Evolutionary conservation across 202 grass and related monocot species (phyloP).

Genomic region (Setaria viridis): DNA sequence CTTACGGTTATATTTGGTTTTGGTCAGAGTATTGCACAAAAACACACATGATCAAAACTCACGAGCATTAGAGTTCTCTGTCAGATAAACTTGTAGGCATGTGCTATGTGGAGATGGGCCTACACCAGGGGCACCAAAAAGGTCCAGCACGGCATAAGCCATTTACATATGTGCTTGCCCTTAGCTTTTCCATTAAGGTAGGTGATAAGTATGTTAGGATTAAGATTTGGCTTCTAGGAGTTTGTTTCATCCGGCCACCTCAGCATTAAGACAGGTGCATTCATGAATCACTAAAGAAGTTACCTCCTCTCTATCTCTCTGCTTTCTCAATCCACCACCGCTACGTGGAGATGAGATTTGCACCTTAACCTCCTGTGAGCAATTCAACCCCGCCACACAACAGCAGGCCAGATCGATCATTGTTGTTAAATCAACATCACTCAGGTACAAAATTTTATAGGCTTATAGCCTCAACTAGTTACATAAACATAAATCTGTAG

Average conservation of each 20-base stretch:
- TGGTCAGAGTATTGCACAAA: background rate
- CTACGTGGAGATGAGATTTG: background rate
- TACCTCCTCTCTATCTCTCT: background rate
- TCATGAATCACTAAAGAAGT: background rate
- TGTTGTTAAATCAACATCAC: background rate
- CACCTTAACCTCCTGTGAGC: background rate
- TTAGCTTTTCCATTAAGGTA: background rate
- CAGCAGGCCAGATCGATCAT: background rate
- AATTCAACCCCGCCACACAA: background rate
- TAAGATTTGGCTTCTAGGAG: background rate
- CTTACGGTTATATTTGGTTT: background rate
- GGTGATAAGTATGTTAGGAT: background rate
- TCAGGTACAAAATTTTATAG: background rate
- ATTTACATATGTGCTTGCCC: background rate
- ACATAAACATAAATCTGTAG: background rate
- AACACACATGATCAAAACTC: background rate
- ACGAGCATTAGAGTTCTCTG: background rate
- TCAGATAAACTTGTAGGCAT: background rate
- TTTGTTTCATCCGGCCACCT: background rate
- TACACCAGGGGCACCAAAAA: background rate
- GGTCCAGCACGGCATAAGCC: background rate
- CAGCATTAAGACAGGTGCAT: background rate
- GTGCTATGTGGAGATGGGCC: background rate
- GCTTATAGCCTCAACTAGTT: background rate
- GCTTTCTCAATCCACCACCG: background rate